phyloP scores from a whole-genome alignment of 371 early-diverging fungal species.

The Lichtheimia ramosa region DNA sequence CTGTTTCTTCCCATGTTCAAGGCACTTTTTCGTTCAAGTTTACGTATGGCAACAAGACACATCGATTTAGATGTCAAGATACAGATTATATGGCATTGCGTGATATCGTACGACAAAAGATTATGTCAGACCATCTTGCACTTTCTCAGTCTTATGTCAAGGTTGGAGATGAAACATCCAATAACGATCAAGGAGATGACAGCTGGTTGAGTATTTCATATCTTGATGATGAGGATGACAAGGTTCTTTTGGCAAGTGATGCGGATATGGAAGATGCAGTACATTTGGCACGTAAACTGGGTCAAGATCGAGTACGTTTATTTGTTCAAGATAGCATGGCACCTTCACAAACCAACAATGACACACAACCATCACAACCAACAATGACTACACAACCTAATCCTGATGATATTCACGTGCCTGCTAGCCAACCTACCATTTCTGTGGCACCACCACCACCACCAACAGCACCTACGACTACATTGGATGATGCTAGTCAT shows the following conservation, averaged over 20 bases:
- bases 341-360: background rate
- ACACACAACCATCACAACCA: background rate
- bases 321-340: constrained; percentile 52
- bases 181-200: constrained; percentile 21
- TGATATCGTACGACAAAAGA: constrained; percentile 37
- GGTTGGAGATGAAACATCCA: constrained; percentile 13
- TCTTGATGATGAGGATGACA: constrained; percentile 88
- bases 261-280: constrained; percentile 85
- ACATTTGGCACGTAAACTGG: constrained; percentile 71
- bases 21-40: constrained; percentile 45
- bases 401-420: background rate
- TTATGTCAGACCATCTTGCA: constrained; percentile 31
- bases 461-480: background rate
- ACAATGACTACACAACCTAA: background rate
- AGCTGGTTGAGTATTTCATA: constrained; percentile 69
- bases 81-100: constrained; percentile 24
- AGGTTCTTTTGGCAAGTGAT: constrained; percentile 77
- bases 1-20: constrained; percentile 7
- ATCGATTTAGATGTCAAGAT: constrained; percentile 30
- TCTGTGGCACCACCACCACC: background rate
- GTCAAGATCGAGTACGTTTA: constrained; percentile 79
- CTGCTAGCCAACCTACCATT: constrained; percentile 6
- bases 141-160: constrained; percentile 24
- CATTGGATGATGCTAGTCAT: background rate
- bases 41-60: constrained; percentile 30